Base-by-base conservation (phyloP, 441 rosid genomes). In the Manihot esculenta region DNA sequence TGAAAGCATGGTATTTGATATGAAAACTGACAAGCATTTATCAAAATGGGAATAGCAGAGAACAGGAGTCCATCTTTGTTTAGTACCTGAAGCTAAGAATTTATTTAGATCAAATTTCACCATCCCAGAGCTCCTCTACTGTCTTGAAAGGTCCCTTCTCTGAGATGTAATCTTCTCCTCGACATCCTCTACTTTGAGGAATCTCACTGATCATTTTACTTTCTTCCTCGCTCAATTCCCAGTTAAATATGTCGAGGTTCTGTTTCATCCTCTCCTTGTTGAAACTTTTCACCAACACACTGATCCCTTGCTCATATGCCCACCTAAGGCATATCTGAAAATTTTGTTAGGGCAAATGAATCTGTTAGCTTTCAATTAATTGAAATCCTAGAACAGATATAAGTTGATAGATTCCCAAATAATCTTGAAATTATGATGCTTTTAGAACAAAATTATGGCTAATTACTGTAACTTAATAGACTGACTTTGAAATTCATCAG, bases 41-140 rank as follows among this genome's bases (percentile, higher is more conserved):
- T 38, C 7, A 9, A 38, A 38, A 38, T 38, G 42, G 42, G 8
- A 38, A 38, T 5, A 7, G 42, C 8, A 38, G 38, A 38, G 42
- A 38, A 38, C 42, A 38, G 0, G 8, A 38, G 42, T 9, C 8
- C 8, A 38, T 38, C 0, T 38, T 38, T 38, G 9, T 8, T 38
- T 38, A 5, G 57, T 53, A 21, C 26, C 13, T 21, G 3, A 8
- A 9, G 57, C 57, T 21, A 53, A 20, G 26, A 10, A n/a, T 53
- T 20, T 53, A 0, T 13, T 10, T 13, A 41, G 44, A 50, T 85
- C 77, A 82, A 20, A 76, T 72, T 58, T 85, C 86, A 20, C 84
- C 90, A 72, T 88, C 90, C 90, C 90, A 83, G 20, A 84, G 74
- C 72, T 84, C 88, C 64, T 80, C 84, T 6, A 74, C 2, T 5